Base-by-base conservation (phyloP, 1,139 yeast species). In the Kurtzmaniella quercitrusa region DNA sequence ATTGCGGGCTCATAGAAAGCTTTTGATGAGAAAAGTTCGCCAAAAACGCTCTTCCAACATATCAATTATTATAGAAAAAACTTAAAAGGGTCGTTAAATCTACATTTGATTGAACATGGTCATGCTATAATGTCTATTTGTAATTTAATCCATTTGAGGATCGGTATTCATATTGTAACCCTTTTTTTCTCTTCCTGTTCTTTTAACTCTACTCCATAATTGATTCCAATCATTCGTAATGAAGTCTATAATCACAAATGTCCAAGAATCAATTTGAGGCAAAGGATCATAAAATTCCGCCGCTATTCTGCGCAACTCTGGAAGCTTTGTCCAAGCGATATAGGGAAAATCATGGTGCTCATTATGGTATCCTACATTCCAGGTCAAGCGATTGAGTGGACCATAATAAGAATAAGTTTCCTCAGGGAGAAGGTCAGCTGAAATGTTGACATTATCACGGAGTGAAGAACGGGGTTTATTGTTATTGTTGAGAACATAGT, bases 311-410 rank as follows among this genome's bases (percentile, higher is more conserved):
- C 85, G 73, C 34, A 89, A 67, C 46, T 75, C 66, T 34, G 88
- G 88, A 41, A 89, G 69, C 49, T 82, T 80, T 1, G 94, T 76
- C 97, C 97, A 89, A 0, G 97, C 93, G 52, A 89, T 77, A 59
- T 81, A 89, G 1, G 97, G 97, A 71, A 89, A 89, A 63, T 89
- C 97, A 56, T 89, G 97, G 61, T 89, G 97, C 63, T 89, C 97
- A 57, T 86, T 88, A 61, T 89, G 97, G 60, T 88, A 82, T 1
- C 97, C 97, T 8, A 88, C 96, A 55, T 89, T 89, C 91, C 95
- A 89, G 1, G 94, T 88, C 46, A 89, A 65, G 26, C 70, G 49
- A 57, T 89, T 89, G 53, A 89, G 72, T 16, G 80, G 66, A 0
- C 97, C 97, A 55, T 89, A 89, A 65, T 89, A 89, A 9, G 95